Conservation (phyloP, 1,284 basidiomycete species). For the Coniferiporia sulphurascens region DNA sequence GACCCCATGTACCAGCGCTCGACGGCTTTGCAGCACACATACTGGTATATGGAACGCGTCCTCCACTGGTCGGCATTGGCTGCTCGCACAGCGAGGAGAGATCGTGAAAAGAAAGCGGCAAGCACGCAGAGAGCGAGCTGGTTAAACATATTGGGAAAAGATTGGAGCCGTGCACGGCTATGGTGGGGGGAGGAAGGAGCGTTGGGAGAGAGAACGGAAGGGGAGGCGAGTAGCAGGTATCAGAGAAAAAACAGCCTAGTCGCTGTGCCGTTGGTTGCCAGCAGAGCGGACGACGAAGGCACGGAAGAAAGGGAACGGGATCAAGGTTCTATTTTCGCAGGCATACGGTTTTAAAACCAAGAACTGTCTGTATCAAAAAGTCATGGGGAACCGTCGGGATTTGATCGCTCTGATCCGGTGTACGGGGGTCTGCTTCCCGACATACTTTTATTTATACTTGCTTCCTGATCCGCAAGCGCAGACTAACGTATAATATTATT, state of each 20-base stretch:
- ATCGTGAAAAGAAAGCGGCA: neutral
- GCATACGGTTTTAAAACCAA: too few relatives aligned
- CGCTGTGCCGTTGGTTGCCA: neutral
- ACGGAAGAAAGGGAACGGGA: neutral
- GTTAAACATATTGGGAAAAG: neutral
- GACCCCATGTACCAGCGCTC: conserved; percentile 5
- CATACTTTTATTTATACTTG: too few relatives aligned
- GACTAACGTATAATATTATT: too few relatives aligned
- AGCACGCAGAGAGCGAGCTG: conserved; percentile 10
- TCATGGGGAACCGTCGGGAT: too few relatives aligned
- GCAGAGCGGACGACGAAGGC: neutral
- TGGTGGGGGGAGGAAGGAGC: conserved; percentile 8
- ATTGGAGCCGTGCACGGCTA: conserved; percentile 10
- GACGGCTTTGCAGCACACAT: conserved; percentile 5
- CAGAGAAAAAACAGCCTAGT: neutral
- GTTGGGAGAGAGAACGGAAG: neutral
- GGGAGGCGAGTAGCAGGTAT: conserved; percentile 1
- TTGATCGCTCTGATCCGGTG: too few relatives aligned
- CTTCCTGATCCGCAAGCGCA: too few relatives aligned
- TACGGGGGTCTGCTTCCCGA: too few relatives aligned
- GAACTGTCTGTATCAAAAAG: too few relatives aligned
- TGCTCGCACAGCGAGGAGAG: conserved; percentile 19
- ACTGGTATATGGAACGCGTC: conserved; percentile 40
- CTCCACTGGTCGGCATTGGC: conserved; percentile 38
- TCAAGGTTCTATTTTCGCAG: too few relatives aligned